Percentiles rank a stretch among this genome's conserved stretches.
phyloP scores from a whole-genome alignment of 495 filamentous ascomycete genomes.

The Talaromyces borbonicus region DNA sequence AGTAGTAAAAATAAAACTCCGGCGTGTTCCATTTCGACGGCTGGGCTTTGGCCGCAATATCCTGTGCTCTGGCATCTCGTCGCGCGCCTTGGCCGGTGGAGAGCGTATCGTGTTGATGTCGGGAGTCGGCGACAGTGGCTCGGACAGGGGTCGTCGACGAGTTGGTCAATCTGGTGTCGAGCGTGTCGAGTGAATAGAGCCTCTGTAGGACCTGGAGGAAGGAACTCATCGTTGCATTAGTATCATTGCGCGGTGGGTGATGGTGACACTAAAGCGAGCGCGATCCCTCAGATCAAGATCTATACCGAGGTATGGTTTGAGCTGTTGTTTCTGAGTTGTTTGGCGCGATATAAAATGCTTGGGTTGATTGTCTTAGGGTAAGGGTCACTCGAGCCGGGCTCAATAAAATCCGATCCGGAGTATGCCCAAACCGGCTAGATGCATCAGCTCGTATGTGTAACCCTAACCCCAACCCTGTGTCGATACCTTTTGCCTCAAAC shows the following conservation, averaged over 20 bases:
- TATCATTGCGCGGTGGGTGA: slow-evolving; percentile 1
- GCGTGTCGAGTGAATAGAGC: slow-evolving; percentile 77
- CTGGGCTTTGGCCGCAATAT: slow-evolving; percentile 32
- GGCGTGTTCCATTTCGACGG: slow-evolving; percentile 72
- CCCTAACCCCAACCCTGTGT: no score
- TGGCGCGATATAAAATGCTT: no score
- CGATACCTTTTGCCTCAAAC: no score
- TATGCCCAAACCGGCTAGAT: no score
- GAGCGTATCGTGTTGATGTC: slow-evolving; percentile 14
- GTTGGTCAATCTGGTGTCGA: slow-evolving; percentile 84
- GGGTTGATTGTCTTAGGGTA: no score
- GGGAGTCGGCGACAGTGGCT: slow-evolving; percentile 31
- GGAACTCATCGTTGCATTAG: slow-evolving; percentile 30
- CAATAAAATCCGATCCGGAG: no score
- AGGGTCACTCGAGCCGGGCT: no score
- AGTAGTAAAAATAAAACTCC: slow-evolving; percentile 78
- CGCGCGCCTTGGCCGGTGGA: slow-evolving; percentile 16
- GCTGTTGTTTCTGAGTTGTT: no score
- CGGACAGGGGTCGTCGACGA: slow-evolving; percentile 57
- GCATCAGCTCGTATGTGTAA: no score
- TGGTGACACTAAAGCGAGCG: neutral
- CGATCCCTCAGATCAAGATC: neutral
- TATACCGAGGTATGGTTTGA: no score
- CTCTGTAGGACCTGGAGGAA: slow-evolving; percentile 31
- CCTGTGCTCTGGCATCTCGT: slow-evolving; percentile 37